Evolutionary conservation across 345 rosid species (phyloP).

Genomic region (Odontarrhena argentea): DNA sequence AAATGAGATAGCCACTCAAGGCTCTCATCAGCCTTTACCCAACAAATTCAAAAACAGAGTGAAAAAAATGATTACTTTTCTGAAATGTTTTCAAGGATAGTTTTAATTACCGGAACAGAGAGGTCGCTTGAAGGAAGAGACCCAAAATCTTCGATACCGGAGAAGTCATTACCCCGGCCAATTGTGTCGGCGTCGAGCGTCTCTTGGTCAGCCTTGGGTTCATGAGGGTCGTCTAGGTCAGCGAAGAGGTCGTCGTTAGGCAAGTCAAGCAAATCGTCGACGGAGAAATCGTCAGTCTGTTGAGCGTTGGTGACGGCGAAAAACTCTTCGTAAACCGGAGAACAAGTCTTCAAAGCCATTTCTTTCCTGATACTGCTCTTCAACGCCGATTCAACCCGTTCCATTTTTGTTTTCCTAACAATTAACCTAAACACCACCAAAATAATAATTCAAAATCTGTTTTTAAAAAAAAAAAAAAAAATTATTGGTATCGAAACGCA

Average conservation of each 20-base stretch:
- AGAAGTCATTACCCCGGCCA: constrained; percentile 28
- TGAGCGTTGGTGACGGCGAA: constrained; percentile 39
- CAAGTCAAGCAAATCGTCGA: constrained; percentile 82
- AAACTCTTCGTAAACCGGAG: constrained; percentile 47
- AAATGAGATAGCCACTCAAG: constrained; percentile 95
- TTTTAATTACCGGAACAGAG: constrained; percentile 58
- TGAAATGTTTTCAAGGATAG: neutral
- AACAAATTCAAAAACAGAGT: neutral
- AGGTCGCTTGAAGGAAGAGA: constrained; percentile 59
- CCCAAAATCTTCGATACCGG: constrained; percentile 43
- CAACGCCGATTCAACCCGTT: constrained; percentile 67
- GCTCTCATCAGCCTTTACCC: constrained; percentile 69
- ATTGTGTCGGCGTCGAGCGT: constrained; percentile 26
- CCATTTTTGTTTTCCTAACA: constrained; percentile 46
- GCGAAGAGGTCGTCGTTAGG: constrained; percentile 61
- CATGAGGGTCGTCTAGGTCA: constrained; percentile 37
- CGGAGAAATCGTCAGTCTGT: constrained; percentile 63
- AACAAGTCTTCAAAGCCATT: constrained; percentile 49
- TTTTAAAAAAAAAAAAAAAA: neutral
- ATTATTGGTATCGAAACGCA: neutral
- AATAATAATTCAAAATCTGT: neutral
- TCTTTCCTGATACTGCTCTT: constrained; percentile 65
- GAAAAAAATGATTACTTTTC: neutral
- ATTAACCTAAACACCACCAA: constrained; percentile 8
- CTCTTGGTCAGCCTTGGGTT: constrained; percentile 35